Evolutionary conservation across 441 rosid species (phyloP).

Genomic region (Arabidopsis hybrid): DNA sequence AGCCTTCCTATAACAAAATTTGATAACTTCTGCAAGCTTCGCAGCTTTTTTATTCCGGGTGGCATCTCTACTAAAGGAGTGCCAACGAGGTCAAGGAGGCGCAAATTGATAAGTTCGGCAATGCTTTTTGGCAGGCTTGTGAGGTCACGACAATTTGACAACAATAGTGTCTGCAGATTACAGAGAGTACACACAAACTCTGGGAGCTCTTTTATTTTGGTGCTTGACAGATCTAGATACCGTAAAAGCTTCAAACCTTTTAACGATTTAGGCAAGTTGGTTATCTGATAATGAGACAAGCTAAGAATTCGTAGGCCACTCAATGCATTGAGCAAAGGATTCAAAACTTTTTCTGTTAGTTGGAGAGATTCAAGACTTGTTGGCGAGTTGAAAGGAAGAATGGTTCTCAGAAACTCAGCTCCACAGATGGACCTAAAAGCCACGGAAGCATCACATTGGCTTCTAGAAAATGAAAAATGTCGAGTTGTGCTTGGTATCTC

Average conservation of each 20-base stretch:
- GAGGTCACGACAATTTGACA: conserved; percentile 42
- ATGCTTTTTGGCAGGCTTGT: conserved; percentile 44
- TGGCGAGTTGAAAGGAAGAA: conserved; percentile 44
- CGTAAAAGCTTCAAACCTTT: conserved; percentile 47
- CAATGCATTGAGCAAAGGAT: conserved; percentile 35
- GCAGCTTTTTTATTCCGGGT: conserved; percentile 38
- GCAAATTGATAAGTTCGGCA: conserved; percentile 47
- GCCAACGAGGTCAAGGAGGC: conserved; percentile 45
- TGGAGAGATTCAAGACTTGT: conserved; percentile 42
- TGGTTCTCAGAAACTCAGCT: conserved; percentile 46
- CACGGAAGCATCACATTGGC: conserved; percentile 34
- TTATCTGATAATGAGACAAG: conserved; percentile 42
- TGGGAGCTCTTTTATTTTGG: conserved; percentile 40
- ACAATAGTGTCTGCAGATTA: conserved; percentile 48
- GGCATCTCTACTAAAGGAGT: conserved; percentile 49
- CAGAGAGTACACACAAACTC: conserved; percentile 44
- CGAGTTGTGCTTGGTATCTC: conserved; percentile 39
- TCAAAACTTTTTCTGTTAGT: conserved; percentile 36
- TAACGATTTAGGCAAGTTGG: conserved; percentile 43
- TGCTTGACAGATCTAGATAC: conserved; percentile 49
- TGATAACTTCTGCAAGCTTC: conserved; percentile 42
- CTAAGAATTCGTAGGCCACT: conserved; percentile 46
- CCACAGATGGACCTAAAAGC: conserved; percentile 39
- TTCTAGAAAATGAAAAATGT: conserved; percentile 50
- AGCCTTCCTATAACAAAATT: conserved; percentile 42